These are phyloP conservation scores for Ephemerocybe angulata DNA, from an alignment of 768 basidiomycete species.

Conservation along the genomic window DNA sequence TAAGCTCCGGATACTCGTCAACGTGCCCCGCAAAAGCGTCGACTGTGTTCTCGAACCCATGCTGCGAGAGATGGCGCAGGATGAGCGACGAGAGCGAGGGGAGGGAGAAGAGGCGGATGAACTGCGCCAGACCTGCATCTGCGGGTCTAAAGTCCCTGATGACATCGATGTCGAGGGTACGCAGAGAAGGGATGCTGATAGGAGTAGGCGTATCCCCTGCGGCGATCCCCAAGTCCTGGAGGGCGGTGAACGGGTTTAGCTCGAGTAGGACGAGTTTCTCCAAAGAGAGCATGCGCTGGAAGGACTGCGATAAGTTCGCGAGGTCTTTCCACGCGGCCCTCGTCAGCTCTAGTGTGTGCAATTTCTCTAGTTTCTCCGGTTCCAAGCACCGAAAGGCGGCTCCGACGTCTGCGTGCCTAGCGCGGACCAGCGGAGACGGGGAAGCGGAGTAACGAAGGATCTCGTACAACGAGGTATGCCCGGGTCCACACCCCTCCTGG, in stretches of 20 bases:
- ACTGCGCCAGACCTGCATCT: constrained; percentile 18
- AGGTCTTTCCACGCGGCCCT: constrained; percentile 19
- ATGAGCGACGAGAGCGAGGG: constrained; percentile 10
- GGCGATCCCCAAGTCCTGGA: constrained; percentile 11
- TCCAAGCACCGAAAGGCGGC: constrained; percentile 19
- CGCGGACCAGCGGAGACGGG: constrained; percentile 13
- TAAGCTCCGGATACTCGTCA: constrained; percentile 7
- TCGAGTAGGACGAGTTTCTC: constrained; percentile 22
- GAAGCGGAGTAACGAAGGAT: constrained; percentile 21
- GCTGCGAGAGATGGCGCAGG: constrained; percentile 6
- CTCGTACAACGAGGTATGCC: constrained; percentile 10
- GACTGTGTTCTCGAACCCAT: constrained; percentile 8
- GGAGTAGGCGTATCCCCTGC: neutral
- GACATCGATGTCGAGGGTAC: constrained; percentile 21
- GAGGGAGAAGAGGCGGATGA: constrained; percentile 22
- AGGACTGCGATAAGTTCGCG: constrained; percentile 16
- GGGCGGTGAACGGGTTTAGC: constrained; percentile 15
- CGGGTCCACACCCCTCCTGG: constrained; percentile 17
- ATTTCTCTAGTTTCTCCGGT: constrained; percentile 4
- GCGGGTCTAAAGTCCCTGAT: neutral
- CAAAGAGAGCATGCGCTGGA: constrained; percentile 18
- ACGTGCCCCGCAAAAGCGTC: constrained; percentile 5
- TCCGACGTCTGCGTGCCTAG: constrained; percentile 18
- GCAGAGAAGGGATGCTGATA: constrained; percentile 21
- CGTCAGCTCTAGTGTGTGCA: constrained; percentile 25